Evolutionary conservation across 371 early-diverging fungal species (phyloP).

Genomic region (Mortierella sp.): DNA sequence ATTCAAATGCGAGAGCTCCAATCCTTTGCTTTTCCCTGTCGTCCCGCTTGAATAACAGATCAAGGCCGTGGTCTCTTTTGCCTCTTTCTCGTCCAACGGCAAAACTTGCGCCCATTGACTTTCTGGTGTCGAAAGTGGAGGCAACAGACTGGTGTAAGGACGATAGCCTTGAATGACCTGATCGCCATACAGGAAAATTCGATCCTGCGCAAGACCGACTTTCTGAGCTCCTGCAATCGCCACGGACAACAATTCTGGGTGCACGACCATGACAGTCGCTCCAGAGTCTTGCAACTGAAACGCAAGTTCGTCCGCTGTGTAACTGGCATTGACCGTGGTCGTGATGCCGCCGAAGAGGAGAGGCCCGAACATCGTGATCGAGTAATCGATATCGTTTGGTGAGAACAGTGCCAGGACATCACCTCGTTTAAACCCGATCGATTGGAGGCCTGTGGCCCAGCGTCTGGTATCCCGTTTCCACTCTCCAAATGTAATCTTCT

Average conservation of each 20-base stretch:
- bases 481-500: constrained; percentile 65
- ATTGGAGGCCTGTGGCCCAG: constrained; percentile 74
- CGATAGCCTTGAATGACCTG: constrained; percentile 43
- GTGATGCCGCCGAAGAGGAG: constrained; percentile 69
- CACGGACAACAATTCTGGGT: constrained; percentile 54
- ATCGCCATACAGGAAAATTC: constrained; percentile 67
- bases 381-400: constrained; percentile 73
- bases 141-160: constrained; percentile 33
- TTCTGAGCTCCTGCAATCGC: constrained; percentile 67
- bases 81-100: background rate
- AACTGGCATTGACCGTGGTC: constrained; percentile 78
- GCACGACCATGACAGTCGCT: constrained; percentile 66
- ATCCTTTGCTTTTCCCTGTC: constrained; percentile 82
- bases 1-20: constrained; percentile 84
- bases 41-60: constrained; percentile 90
- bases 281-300: constrained; percentile 74
- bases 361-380: constrained; percentile 60
- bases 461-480: constrained; percentile 59
- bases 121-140: constrained; percentile 23
- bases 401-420: constrained; percentile 76
- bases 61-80: constrained; percentile 58
- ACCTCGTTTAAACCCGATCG: constrained; percentile 66
- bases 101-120: constrained; percentile 13
- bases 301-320: constrained; percentile 77
- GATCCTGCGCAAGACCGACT: constrained; percentile 59